A percentile compares a stretch with the other conserved stretches of the same genome.
Evolutionary conservation across 441 rosid genomes (phyloP).

Genomic region (Erodium moschatum): DNA sequence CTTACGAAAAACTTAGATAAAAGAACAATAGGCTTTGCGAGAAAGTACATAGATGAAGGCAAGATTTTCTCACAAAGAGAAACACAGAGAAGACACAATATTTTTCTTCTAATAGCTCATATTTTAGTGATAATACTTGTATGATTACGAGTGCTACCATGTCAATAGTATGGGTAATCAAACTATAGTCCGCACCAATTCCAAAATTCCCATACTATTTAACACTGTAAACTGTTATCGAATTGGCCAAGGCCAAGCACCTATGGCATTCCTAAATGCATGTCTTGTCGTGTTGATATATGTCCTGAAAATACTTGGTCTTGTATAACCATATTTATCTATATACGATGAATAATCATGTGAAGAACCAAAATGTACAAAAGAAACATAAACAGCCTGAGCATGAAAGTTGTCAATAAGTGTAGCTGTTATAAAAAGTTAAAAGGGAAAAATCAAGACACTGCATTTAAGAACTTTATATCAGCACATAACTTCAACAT

Average conservation of each 20-base stretch:
- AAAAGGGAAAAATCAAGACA: background rate
- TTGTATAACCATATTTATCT: background rate
- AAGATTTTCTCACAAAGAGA: slow-evolving; percentile 4
- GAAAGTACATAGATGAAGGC: background rate
- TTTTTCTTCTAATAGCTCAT: background rate
- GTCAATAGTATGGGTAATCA: background rate
- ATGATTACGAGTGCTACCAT: background rate
- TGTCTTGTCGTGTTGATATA: background rate
- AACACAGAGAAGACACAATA: background rate
- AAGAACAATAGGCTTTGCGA: background rate
- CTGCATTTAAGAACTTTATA: background rate
- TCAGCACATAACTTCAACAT: background rate
- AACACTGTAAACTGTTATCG: background rate
- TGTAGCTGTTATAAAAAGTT: too few species aligned
- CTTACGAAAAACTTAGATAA: background rate
- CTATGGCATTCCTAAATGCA: background rate
- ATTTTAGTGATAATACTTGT: background rate
- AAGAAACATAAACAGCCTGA: background rate
- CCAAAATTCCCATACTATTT: background rate
- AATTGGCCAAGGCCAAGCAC: background rate
- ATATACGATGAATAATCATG: background rate
- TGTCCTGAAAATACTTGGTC: background rate
- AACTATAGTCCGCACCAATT: background rate
- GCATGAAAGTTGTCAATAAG: background rate
- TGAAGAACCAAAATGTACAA: background rate